Base-by-base conservation (phyloP, 2,329 filamentous ascomycete genomes). In the Ceratocystiopsis brevicomis region DNA sequence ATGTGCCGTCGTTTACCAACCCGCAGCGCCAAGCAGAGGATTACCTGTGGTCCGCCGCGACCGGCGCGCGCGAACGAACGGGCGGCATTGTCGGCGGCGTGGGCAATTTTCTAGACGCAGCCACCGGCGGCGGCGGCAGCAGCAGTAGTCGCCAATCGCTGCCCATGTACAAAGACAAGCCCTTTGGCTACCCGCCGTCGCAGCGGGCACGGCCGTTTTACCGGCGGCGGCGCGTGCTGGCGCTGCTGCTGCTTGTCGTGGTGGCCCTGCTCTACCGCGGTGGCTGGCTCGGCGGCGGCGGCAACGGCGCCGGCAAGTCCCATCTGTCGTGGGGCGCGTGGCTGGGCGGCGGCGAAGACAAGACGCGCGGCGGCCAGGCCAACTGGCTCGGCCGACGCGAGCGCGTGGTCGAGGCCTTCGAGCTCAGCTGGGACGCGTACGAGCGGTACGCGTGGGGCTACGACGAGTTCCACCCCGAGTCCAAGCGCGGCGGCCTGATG, bases 101-200 rank as follows among this genome's bases (percentile, higher is more conserved):
- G 34, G 71, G 71, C 41, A 68, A 67, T 46, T 69, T 86, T 47
- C 77, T 87, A 48, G 73, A 77, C 35, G 71, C 61, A 19, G 59
- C 47, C 33, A 48, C 54, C 63, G 47, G 54, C 17, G n/a, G 43
- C 25, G 25, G 25, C 25, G 10, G 25, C 25, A 30, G 25, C 25
- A 33, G 30, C 25, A 30, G 25, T 9, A 33, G 30, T 16, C 36
- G 39, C 21, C 64, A 58, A 47, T 66, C 75, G 45, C 65, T 98
- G 49, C 90, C 90, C 39, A 87, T 96, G 81, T 98, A 98, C 66
- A 98, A 98, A 63, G 90, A 98, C 63, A 98, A 98, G 60, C 90
- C 90, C n/a, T 90, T 83, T 57, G 70, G 69, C 41, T 78, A 82
- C 53, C 67, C 72, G 38, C 63, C 68, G 33, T 73, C 73, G 47